phyloP scores from a whole-genome alignment of 2,329 filamentous ascomycete species.

The Colletotrichum sp. region DNA sequence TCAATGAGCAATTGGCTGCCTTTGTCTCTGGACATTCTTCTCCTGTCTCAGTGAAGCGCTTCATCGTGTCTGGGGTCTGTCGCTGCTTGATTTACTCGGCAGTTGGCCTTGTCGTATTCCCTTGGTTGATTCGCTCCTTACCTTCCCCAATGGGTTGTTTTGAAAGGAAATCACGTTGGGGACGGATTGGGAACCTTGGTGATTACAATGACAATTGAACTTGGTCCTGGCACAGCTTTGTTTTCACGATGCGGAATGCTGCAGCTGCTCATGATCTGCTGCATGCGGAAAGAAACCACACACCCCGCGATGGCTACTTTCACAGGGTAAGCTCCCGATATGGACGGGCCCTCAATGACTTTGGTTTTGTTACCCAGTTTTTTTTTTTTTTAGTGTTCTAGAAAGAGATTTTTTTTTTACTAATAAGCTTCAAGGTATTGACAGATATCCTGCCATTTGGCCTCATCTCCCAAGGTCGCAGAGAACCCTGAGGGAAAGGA shows the following conservation, averaged over 20 bases:
- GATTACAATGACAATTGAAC: background rate
- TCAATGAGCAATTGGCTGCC: background rate
- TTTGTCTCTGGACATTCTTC: background rate
- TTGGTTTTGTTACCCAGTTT: too few relatives aligned
- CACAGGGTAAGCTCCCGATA: background rate
- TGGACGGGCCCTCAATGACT: rapidly evolving
- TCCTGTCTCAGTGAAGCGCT: background rate
- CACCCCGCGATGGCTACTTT: background rate
- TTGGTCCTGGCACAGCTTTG: background rate
- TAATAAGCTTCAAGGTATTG: background rate
- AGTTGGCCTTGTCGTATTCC: background rate
- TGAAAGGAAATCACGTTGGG: background rate
- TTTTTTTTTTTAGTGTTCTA: too few relatives aligned
- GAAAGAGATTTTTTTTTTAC: too few relatives aligned
- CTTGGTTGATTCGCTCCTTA: background rate
- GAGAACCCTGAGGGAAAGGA: too few relatives aligned
- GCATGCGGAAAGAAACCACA: background rate
- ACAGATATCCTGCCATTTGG: too few relatives aligned
- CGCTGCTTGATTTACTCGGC: background rate
- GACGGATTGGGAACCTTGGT: background rate
- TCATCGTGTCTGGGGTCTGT: background rate
- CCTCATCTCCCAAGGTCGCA: too few relatives aligned
- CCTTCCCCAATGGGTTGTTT: background rate
- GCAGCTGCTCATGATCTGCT: background rate
- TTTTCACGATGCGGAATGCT: background rate